Conservation (phyloP, 179 eudicot genomes). For the Beta macrorhiza region DNA sequence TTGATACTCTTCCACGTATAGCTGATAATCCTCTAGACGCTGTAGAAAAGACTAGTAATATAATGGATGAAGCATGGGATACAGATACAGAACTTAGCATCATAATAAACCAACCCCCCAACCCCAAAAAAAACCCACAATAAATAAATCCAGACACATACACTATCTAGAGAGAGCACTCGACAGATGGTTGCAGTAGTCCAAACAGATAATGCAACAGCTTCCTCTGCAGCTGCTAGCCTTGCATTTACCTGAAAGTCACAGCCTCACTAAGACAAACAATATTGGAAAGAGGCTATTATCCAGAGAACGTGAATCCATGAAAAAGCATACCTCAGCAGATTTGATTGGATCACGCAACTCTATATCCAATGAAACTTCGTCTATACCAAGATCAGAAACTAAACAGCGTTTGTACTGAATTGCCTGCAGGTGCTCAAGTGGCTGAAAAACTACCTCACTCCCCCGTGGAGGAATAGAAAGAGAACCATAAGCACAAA, state of each 20-base stretch:
- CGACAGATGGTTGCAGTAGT: constrained; percentile 86
- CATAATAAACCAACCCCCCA: background rate
- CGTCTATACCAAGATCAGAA: constrained; percentile 55
- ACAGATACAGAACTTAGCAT: background rate
- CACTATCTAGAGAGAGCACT: constrained; percentile 85
- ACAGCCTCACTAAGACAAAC: constrained; percentile 18
- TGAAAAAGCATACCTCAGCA: constrained; percentile 52
- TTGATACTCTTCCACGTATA: too few relatives aligned
- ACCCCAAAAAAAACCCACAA: background rate
- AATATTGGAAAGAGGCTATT: background rate
- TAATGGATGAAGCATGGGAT: background rate
- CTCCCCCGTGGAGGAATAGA: constrained; percentile 70
- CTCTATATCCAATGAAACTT: constrained; percentile 36
- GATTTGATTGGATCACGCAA: constrained; percentile 35
- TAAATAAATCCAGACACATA: constrained; percentile 28
- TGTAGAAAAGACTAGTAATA: background rate
- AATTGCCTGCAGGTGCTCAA: constrained; percentile 82
- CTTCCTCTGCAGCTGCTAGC: constrained; percentile 91
- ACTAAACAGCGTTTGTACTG: constrained; percentile 60
- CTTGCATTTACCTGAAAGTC: constrained; percentile 61
- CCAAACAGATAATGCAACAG: constrained; percentile 83
- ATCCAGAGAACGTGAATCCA: constrained; percentile 8
- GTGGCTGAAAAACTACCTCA: constrained; percentile 76
- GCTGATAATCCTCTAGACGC: background rate
- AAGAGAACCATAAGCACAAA: constrained; percentile 66